Base-by-base conservation (phyloP, 495 filamentous ascomycete species). In the Penicillium flavigenum region DNA sequence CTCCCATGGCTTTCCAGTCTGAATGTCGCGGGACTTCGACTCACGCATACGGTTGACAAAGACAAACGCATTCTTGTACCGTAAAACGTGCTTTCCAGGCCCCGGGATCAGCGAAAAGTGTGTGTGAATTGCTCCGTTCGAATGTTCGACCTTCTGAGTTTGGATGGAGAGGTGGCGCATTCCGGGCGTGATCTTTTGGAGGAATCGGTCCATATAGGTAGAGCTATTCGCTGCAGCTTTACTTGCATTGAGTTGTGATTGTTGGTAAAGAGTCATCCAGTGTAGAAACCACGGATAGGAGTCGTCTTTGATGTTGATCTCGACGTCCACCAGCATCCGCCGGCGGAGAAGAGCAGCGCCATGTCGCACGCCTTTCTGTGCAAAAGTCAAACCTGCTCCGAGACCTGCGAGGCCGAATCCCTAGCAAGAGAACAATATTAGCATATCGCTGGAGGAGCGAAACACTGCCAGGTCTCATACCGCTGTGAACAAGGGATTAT, bases 251-350 rank as follows among this genome's bases (percentile, higher is more conserved):
- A 81, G 63, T 59, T 83, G 82, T 34, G 79, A 75, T 56, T 79
- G 76, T 44, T 92, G 90, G 55, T 92, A 92, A 29, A 88, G 77
- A 16, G 91, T 89, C 76, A 98, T 89, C 92, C 95, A 98, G 41
- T 90, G 83, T 4, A 98, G 81, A 36, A 98, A 85, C 93, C 94
- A 98, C 53, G 83, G 86, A 71, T 98, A 98, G 12, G 93, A 90
- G 48, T 91, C 86, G 70, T 98, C 94, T 64, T 90, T 89, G 65
- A 89, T 88, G 65, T 86, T 92, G 69, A 98, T 96, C 70, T 98
- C 95, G 61, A 98, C 82, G 65, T 97, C 89, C 51, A 98, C 90
- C 9, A 98, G 87, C 77, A 98, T 85, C 49, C 92, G 89, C 45
- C 88, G 84, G 41, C 89, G 88, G 51, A 96, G 72, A 53, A 96